Conservation (phyloP, 371 early-diverging fungal species). For the Capillidium heterosporum region DNA sequence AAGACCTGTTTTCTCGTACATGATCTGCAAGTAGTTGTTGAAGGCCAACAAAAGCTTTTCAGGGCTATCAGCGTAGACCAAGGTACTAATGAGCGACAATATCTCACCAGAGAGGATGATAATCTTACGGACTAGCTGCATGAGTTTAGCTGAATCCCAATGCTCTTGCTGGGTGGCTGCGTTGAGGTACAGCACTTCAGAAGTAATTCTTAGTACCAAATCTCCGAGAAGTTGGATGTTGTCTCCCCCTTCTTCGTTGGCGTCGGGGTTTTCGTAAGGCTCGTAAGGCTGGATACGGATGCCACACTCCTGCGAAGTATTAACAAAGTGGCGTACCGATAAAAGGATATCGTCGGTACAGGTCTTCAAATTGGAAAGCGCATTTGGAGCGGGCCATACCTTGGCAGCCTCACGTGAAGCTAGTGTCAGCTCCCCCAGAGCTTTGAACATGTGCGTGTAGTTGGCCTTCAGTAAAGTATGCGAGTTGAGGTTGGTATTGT, state of each 20-base stretch:
- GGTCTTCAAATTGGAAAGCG: slow-evolving; percentile 33
- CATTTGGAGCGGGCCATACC: slow-evolving; percentile 63
- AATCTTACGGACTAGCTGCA: slow-evolving; percentile 5
- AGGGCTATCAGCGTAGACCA: not conserved
- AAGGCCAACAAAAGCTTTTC: not conserved
- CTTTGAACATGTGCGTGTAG: slow-evolving; percentile 60
- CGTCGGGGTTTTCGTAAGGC: slow-evolving; percentile 8
- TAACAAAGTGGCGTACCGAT: slow-evolving; percentile 55
- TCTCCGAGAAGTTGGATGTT: not conserved
- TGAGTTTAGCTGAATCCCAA: not conserved
- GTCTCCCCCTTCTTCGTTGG: not conserved
- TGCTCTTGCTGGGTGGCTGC: not conserved
- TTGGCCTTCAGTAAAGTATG: slow-evolving; percentile 44
- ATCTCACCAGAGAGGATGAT: slow-evolving; percentile 11
- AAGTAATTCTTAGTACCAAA: not conserved
- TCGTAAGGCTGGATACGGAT: slow-evolving; percentile 32
- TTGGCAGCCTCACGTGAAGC: slow-evolving; percentile 65
- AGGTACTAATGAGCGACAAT: slow-evolving; percentile 13
- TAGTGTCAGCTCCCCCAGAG: slow-evolving; percentile 62
- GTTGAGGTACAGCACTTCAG: slow-evolving; percentile 1
- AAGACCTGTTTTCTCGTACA: slow-evolving; percentile 14
- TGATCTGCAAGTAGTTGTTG: slow-evolving; percentile 8
- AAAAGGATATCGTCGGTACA: slow-evolving; percentile 46
- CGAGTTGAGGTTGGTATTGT: slow-evolving; percentile 34
- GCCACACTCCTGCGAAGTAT: slow-evolving; percentile 47